Evolutionary conservation across 2,329 filamentous ascomycete genomes (phyloP).

Genomic region (Zelopaecilomyces penicillatus): DNA sequence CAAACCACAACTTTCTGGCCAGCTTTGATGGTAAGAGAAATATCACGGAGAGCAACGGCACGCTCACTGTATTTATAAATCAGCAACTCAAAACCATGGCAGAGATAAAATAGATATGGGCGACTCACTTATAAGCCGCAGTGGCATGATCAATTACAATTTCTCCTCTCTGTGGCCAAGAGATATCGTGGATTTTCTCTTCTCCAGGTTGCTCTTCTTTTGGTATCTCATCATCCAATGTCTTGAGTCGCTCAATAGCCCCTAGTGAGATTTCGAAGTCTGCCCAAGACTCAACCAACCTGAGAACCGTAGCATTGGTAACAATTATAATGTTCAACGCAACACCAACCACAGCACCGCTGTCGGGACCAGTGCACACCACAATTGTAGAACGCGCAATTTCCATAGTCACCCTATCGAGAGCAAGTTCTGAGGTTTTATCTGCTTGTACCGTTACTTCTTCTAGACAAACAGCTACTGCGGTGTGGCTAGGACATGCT

Average conservation of each 20-base stretch:
- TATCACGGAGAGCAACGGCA: slow-evolving; percentile 10
- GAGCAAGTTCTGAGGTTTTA: neutral
- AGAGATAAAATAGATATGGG: too few species aligned
- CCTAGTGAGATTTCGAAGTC: slow-evolving; percentile 16
- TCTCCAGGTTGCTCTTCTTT: slow-evolving; percentile 9
- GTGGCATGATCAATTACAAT: slow-evolving; percentile 9
- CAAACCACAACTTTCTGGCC: slow-evolving; percentile 17
- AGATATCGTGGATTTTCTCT: slow-evolving; percentile 1
- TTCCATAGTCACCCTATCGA: slow-evolving; percentile 13
- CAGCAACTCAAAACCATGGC: neutral
- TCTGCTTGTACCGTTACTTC: slow-evolving; percentile 1
- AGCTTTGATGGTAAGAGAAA: slow-evolving; percentile 10
- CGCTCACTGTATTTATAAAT: slow-evolving; percentile 1
- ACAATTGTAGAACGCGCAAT: slow-evolving; percentile 15
- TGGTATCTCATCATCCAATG: slow-evolving; percentile 11
- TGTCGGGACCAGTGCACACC: slow-evolving; percentile 17
- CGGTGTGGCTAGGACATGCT: neutral
- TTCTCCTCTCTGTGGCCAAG: slow-evolving; percentile 14
- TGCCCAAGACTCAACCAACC: slow-evolving; percentile 14
- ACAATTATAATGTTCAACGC: slow-evolving; percentile 18
- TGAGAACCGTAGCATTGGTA: slow-evolving; percentile 15
- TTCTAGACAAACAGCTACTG: slow-evolving; percentile 1
- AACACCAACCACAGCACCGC: slow-evolving; percentile 14
- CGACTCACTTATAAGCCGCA: slow-evolving; percentile 12
- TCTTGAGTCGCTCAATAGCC: slow-evolving; percentile 14